phyloP scores from a whole-genome alignment of 768 basidiomycete genomes.

The Boletellus emodensis region DNA sequence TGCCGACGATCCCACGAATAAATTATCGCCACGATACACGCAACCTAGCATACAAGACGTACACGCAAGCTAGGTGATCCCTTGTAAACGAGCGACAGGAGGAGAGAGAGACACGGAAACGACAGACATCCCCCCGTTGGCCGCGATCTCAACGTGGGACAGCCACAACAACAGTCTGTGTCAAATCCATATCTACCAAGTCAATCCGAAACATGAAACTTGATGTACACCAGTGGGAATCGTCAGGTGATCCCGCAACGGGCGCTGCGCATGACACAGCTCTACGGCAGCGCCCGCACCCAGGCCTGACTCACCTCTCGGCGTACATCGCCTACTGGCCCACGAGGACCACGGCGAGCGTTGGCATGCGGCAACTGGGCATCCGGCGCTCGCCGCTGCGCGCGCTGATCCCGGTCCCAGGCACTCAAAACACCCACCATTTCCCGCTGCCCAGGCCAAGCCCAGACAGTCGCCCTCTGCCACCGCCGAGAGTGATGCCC shows the following conservation, averaged over 20 bases:
- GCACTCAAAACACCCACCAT: conserved; percentile 30
- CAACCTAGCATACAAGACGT: conserved; percentile 1
- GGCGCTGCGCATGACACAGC: conserved; percentile 4
- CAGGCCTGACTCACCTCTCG: conserved; percentile 24
- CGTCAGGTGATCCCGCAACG: conserved; percentile 4
- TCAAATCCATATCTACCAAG: conserved; percentile 22
- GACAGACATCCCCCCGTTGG: conserved; percentile 8
- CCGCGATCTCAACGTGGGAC: conserved; percentile 6
- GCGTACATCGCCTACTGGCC: conserved; percentile 3
- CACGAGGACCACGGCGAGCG: conserved; percentile 3
- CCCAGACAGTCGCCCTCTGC: conserved; percentile 17
- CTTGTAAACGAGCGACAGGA: conserved; percentile 12
- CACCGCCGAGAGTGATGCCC: conserved; percentile 15
- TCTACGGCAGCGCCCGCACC: not conserved
- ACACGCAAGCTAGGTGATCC: conserved; percentile 11
- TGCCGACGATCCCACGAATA: not conserved
- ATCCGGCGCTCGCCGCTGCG: conserved; percentile 6
- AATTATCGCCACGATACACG: conserved; percentile 11
- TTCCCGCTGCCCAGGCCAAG: conserved; percentile 30
- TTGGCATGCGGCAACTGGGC: not conserved
- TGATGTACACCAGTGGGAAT: conserved; percentile 3
- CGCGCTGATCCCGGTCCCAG: not conserved
- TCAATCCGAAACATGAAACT: conserved; percentile 9
- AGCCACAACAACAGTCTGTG: conserved; percentile 19
- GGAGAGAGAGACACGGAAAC: conserved; percentile 1